These are phyloP conservation scores for Viola odorata DNA, from an alignment of 345 rosid species.

Conservation along the genomic window DNA sequence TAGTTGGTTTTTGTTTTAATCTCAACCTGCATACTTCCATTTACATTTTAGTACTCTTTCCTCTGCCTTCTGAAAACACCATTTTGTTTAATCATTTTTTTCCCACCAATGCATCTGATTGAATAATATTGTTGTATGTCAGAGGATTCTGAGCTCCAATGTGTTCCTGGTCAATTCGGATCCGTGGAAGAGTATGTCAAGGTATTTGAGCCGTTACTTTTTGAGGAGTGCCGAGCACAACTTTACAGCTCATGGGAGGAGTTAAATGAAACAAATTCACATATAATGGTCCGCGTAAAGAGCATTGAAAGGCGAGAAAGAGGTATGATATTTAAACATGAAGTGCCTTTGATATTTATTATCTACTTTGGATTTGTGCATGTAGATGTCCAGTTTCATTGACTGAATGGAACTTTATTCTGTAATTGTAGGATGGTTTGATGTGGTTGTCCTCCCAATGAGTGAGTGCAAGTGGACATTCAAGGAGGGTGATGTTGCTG, in stretches of 20 bases:
- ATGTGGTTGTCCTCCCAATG: constrained; percentile 66
- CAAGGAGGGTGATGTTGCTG: constrained; percentile 99
- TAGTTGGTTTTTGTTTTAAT: no score
- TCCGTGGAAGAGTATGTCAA: constrained; percentile 82
- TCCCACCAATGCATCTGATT: constrained; percentile 5
- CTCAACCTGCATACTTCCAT: no score
- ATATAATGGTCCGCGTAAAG: constrained; percentile 67
- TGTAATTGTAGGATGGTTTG: constrained; percentile 79
- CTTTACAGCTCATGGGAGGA: constrained; percentile 97
- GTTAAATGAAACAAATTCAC: constrained; percentile 64
- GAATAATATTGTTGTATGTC: constrained; percentile 21
- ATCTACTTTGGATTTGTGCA: not conserved
- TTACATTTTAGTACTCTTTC: not conserved
- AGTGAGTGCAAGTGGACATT: constrained; percentile 87
- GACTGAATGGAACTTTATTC: constrained; percentile 23
- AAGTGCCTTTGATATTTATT: not conserved
- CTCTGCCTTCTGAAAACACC: not conserved
- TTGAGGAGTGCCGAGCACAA: constrained; percentile 99
- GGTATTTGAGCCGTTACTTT: constrained; percentile 97
- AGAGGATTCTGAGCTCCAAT: constrained; percentile 88
- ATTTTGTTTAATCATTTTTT: not conserved
- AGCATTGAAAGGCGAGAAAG: constrained; percentile 91
- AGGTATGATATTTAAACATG: constrained; percentile 43
- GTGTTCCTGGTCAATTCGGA: constrained; percentile 89
- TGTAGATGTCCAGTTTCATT: constrained; percentile 4